Evolutionary conservation across 2,329 filamentous ascomycete genomes (phyloP).

Genomic region (Cladophialophora exuberans): DNA sequence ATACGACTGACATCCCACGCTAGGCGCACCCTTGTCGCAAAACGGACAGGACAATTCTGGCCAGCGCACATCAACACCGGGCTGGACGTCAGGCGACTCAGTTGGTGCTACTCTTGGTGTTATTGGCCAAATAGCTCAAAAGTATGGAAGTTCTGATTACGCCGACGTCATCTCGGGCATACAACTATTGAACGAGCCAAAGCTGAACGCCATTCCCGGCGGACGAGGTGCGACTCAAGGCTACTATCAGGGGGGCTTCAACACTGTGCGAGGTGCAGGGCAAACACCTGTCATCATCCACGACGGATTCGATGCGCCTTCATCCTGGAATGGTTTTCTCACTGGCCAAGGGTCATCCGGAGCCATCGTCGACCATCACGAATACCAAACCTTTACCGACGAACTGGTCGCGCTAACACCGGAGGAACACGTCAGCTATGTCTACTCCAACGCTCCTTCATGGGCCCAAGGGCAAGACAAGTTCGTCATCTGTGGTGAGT

Average conservation of each 20-base stretch:
- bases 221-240: slow-evolving; percentile 51
- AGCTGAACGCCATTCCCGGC: slow-evolving; percentile 36
- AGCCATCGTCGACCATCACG: slow-evolving; percentile 68
- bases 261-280: slow-evolving; percentile 19
- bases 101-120: slow-evolving; percentile 52
- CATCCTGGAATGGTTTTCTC: slow-evolving; percentile 65
- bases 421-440: slow-evolving; percentile 57
- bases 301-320: slow-evolving; percentile 50
- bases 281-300: slow-evolving; percentile 54
- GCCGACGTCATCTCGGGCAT: slow-evolving; percentile 61
- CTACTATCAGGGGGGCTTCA: slow-evolving; percentile 51
- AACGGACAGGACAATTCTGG: slow-evolving; percentile 72
- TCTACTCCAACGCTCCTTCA: slow-evolving; percentile 57
- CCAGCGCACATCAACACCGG: slow-evolving; percentile 37
- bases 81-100: slow-evolving; percentile 44
- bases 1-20: neutral
- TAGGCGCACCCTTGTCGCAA: slow-evolving; percentile 61
- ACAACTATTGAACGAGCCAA: slow-evolving; percentile 50
- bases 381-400: slow-evolving; percentile 67
- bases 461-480: slow-evolving; percentile 61
- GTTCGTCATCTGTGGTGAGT: slow-evolving; percentile 70
- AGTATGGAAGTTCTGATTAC: slow-evolving; percentile 58
- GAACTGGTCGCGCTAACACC: slow-evolving; percentile 54
- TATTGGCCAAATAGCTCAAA: slow-evolving; percentile 59
- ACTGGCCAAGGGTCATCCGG: slow-evolving; percentile 50